phyloP scores from a whole-genome alignment of 2,329 filamentous ascomycete species.

The Esteya vermicola region DNA sequence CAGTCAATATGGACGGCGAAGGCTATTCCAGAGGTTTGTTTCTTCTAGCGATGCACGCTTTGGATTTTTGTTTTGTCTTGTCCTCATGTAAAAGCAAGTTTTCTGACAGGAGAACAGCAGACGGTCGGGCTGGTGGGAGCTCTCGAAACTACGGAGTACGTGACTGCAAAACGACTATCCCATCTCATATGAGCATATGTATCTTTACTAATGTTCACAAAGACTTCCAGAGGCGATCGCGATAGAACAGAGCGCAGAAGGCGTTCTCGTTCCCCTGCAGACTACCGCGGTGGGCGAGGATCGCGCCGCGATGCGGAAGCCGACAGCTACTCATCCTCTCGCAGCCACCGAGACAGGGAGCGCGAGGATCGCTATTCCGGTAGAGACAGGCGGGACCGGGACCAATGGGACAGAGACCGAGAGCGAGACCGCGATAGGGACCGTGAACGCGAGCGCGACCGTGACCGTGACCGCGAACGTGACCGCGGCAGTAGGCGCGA shows the following conservation, averaged over 20 bases:
- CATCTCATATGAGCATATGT: too few relatives aligned
- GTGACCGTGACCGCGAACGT: constrained; percentile 13
- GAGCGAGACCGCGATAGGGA: constrained; percentile 31
- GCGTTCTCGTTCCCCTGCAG: constrained; percentile 69
- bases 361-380: constrained; percentile 82
- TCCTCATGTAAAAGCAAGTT: constrained; percentile 1
- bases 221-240: constrained; percentile 9
- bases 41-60: too few relatives aligned
- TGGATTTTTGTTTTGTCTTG: too few relatives aligned
- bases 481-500: constrained; percentile 38
- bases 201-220: too few relatives aligned
- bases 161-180: too few relatives aligned
- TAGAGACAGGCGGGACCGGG: constrained; percentile 53
- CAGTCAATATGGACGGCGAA: constrained; percentile 10
- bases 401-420: constrained; percentile 54
- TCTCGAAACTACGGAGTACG: constrained; percentile 39
- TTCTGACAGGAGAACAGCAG: constrained; percentile 10
- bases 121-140: constrained; percentile 35
- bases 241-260: constrained; percentile 35
- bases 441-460: constrained; percentile 15
- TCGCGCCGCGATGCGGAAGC: constrained; percentile 48
- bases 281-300: constrained; percentile 50
- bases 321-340: constrained; percentile 84
- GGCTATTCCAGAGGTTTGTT: constrained; percentile 7
- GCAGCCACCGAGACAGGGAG: constrained; percentile 84